Evolutionary conservation across 2,329 filamentous ascomycete genomes (phyloP).

Genomic region (Fusarium siculi): DNA sequence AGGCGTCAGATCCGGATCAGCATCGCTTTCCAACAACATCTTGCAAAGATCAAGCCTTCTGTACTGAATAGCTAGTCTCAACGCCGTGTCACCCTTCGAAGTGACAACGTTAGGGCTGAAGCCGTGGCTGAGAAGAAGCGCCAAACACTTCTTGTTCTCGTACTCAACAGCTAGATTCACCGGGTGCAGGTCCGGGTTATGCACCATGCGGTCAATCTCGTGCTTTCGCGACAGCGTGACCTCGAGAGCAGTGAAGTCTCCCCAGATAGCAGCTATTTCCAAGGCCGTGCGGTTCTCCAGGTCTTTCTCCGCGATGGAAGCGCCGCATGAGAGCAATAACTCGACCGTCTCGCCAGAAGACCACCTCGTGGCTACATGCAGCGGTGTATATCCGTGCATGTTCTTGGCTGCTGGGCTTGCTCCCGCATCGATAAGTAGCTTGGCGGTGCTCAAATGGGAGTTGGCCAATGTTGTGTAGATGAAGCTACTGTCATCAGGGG

Average conservation of each 20-base stretch:
- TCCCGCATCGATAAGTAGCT: background rate
- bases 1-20: background rate
- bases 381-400: background rate
- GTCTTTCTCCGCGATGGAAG: background rate
- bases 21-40: background rate
- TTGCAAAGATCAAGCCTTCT: background rate
- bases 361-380: background rate
- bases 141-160: background rate
- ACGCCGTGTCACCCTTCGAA: accelerated
- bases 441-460: background rate
- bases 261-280: background rate
- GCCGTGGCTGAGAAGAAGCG: background rate
- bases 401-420: background rate
- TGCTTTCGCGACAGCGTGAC: background rate
- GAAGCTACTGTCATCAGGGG: background rate
- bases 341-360: background rate
- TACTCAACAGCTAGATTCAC: accelerated
- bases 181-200: accelerated
- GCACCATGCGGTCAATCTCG: accelerated
- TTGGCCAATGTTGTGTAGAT: background rate
- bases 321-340: background rate
- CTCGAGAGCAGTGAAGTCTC: accelerated
- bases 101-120: background rate
- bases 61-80: accelerated
- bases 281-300: background rate